Conservation (phyloP, 306 rosid species). For the Comarum palustre region DNA sequence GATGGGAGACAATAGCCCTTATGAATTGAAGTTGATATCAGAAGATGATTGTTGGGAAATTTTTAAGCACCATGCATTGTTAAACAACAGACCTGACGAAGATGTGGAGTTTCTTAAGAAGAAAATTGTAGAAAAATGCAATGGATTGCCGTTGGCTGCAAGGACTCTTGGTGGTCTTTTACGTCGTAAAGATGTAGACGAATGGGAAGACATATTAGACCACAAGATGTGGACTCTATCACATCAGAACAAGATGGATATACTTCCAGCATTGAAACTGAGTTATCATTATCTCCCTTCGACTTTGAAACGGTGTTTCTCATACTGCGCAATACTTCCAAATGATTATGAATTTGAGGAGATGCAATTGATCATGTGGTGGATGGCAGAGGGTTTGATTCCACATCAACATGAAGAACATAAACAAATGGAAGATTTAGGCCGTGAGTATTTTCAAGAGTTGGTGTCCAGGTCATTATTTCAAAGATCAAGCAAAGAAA, state of each 20-base stretch:
- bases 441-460: conserved; percentile 7
- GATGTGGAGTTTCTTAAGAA: background rate
- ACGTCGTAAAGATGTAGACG: background rate
- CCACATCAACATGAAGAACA: background rate
- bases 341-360: conserved; percentile 10
- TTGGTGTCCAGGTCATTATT: conserved; percentile 28
- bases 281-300: conserved; percentile 31
- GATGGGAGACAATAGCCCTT: background rate
- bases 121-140: background rate
- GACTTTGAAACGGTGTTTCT: conserved; percentile 19
- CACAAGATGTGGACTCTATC: background rate
- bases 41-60: background rate
- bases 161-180: background rate
- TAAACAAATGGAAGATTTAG: conserved; percentile 6
- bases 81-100: background rate
- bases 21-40: background rate
- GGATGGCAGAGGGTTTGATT: conserved; percentile 36
- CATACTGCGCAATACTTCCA: conserved; percentile 22
- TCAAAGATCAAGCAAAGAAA: background rate
- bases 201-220: background rate
- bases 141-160: background rate
- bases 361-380: conserved; percentile 5
- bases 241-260: background rate
- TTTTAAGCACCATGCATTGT: background rate
- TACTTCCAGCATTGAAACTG: conserved; percentile 22